Conservation (phyloP, 2,329 filamentous ascomycete species). For the Tetracladium maxilliforme region DNA sequence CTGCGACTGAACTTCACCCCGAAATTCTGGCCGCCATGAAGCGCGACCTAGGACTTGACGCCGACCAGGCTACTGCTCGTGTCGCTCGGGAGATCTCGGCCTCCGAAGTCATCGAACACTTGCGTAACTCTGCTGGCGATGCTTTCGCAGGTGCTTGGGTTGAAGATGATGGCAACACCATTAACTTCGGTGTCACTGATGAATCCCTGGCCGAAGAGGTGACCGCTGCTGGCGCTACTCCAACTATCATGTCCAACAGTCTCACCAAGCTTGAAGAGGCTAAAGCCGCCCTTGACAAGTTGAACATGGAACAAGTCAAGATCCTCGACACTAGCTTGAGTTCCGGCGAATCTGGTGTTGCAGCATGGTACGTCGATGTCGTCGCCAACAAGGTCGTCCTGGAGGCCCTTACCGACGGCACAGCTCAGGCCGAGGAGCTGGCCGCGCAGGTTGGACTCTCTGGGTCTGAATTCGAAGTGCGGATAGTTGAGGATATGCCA, state of each 20-base stretch:
- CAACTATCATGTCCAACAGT: conserved; percentile 16
- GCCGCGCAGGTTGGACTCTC: conserved; percentile 20
- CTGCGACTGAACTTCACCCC: too few species aligned
- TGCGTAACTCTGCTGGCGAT: conserved; percentile 14
- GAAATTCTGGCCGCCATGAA: conserved; percentile 25
- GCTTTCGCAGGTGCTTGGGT: conserved; percentile 23
- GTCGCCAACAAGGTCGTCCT: conserved; percentile 23
- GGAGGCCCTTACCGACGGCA: conserved; percentile 19
- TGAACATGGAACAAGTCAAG: conserved; percentile 17
- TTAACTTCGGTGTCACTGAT: conserved; percentile 22
- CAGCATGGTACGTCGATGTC: conserved; percentile 22
- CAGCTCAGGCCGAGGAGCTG: conserved; percentile 16
- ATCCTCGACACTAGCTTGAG: conserved; percentile 11
- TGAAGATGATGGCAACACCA: conserved; percentile 15
- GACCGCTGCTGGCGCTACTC: conserved; percentile 17
- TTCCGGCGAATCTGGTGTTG: conserved; percentile 16
- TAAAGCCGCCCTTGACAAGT: conserved; percentile 24
- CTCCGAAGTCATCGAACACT: conserved; percentile 19
- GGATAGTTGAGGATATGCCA: conserved; percentile 16
- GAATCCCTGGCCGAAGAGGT: conserved; percentile 18
- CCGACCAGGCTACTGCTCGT: conserved; percentile 20
- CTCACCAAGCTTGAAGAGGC: conserved; percentile 23
- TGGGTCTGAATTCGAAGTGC: conserved; percentile 20
- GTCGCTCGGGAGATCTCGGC: conserved; percentile 20
- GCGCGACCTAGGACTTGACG: conserved; percentile 23